Evolutionary conservation across 2,329 filamentous ascomycete species (phyloP).

Genomic region (Scedosporium dehoogii): DNA sequence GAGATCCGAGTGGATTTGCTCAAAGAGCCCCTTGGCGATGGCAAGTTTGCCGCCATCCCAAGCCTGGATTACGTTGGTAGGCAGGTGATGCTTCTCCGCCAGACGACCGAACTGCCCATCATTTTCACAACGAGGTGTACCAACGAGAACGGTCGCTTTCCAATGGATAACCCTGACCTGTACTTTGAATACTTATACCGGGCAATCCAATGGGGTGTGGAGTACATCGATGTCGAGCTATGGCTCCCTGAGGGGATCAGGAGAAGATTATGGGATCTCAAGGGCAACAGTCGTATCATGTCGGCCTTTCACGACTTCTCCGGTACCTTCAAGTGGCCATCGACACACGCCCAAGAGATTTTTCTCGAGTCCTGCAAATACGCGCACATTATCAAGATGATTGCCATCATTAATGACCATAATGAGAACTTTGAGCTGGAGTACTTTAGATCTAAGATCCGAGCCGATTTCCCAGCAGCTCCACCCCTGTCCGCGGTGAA

Average conservation of each 20-base stretch:
- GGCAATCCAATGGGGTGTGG: constrained; percentile 80
- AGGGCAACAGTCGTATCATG: constrained; percentile 75
- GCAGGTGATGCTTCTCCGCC: constrained; percentile 74
- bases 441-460: constrained; percentile 73
- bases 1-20: constrained; percentile 78
- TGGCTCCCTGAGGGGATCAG: constrained; percentile 75
- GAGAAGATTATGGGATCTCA: constrained; percentile 53
- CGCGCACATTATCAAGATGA: constrained; percentile 86
- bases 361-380: constrained; percentile 65
- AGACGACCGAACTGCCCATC: constrained; percentile 79
- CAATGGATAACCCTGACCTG: constrained; percentile 66
- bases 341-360: constrained; percentile 58
- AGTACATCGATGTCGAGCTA: constrained; percentile 82
- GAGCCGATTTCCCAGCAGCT: constrained; percentile 54
- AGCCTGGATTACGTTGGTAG: constrained; percentile 78
- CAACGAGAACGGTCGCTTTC: constrained; percentile 73
- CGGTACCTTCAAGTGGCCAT: constrained; percentile 74
- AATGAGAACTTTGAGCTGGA: constrained; percentile 87
- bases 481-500: constrained; percentile 76
- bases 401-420: constrained; percentile 68
- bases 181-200: constrained; percentile 74
- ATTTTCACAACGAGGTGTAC: constrained; percentile 81
- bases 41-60: constrained; percentile 54
- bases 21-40: constrained; percentile 57
- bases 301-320: constrained; percentile 90